Percentiles rank a stretch among this genome's conserved stretches.
Evolutionary conservation across 2,329 filamentous ascomycete genomes (phyloP).

Genomic region (Claviceps sp.): DNA sequence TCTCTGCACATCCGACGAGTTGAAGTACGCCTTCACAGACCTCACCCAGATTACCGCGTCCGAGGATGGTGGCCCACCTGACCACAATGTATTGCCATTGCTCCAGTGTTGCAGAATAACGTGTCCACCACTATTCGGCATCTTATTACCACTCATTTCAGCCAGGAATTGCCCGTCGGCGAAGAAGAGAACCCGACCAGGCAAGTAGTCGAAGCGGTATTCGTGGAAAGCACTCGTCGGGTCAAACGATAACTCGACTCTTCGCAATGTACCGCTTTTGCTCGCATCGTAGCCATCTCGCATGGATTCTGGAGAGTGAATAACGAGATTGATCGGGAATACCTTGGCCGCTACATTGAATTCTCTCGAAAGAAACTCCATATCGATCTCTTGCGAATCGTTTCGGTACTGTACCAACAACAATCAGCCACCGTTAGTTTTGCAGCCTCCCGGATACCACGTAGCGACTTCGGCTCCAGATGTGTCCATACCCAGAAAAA

Average conservation of each 20-base stretch:
- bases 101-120: constrained; percentile 66
- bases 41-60: constrained; percentile 52
- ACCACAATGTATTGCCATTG: constrained; percentile 61
- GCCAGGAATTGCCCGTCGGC: constrained; percentile 47
- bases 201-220: constrained; percentile 65
- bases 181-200: constrained; percentile 51
- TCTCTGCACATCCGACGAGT: constrained; percentile 37
- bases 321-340: constrained; percentile 58
- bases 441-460: not conserved
- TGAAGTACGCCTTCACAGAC: constrained; percentile 71
- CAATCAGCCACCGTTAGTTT: not conserved
- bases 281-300: constrained; percentile 48
- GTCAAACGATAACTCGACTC: constrained; percentile 49
- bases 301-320: constrained; percentile 51
- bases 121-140: constrained; percentile 49
- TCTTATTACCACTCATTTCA: constrained; percentile 39
- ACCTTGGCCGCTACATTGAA: constrained; percentile 36
- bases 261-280: constrained; percentile 42
- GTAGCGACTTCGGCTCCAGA: not conserved
- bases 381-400: constrained; percentile 68
- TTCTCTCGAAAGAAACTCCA: constrained; percentile 61
- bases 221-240: constrained; percentile 57
- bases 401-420: constrained; percentile 52
- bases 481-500: constrained; percentile 56
- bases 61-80: constrained; percentile 49